These are phyloP conservation scores for Apiotrichum sp. DNA, from an alignment of 1,284 basidiomycete genomes.

Conservation along the genomic window DNA sequence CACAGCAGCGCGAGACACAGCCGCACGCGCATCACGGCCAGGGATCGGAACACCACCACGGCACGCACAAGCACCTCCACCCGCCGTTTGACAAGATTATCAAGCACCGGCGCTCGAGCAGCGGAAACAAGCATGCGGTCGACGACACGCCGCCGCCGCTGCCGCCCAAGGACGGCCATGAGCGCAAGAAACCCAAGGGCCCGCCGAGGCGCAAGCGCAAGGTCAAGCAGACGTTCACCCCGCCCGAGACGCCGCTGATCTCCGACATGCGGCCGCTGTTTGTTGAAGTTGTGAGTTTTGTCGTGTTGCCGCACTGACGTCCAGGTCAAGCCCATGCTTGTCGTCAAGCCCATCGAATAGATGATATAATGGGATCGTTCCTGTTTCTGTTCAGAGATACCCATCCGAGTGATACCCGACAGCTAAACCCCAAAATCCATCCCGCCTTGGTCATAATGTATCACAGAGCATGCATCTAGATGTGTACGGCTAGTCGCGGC, in stretches of 20 bases:
- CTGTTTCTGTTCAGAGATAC: no score
- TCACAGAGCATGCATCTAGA: not conserved
- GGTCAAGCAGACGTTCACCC: constrained; percentile 52
- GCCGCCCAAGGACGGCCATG: constrained; percentile 4
- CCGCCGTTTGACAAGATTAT: no score
- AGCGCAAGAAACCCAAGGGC: not conserved
- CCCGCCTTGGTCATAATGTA: no score
- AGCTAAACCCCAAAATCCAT: no score
- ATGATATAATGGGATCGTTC: not conserved
- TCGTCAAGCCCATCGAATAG: constrained; percentile 18
- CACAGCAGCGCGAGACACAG: no score
- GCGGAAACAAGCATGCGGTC: not conserved
- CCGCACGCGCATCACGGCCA: no score
- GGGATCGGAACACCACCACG: no score
- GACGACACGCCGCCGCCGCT: constrained; percentile 4
- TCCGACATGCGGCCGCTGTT: constrained; percentile 76
- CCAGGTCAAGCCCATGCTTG: constrained; percentile 17
- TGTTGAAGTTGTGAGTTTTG: constrained; percentile 68
- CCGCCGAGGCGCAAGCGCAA: constrained; percentile 3
- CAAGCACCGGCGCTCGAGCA: not conserved
- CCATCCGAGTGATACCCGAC: no score
- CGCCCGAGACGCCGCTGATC: constrained; percentile 71
- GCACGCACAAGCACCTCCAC: no score
- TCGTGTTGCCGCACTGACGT: not conserved
- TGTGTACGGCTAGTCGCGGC: constrained; percentile 26